Conservation (phyloP, 345 rosid species). For the Euphorbia tirucalli region DNA sequence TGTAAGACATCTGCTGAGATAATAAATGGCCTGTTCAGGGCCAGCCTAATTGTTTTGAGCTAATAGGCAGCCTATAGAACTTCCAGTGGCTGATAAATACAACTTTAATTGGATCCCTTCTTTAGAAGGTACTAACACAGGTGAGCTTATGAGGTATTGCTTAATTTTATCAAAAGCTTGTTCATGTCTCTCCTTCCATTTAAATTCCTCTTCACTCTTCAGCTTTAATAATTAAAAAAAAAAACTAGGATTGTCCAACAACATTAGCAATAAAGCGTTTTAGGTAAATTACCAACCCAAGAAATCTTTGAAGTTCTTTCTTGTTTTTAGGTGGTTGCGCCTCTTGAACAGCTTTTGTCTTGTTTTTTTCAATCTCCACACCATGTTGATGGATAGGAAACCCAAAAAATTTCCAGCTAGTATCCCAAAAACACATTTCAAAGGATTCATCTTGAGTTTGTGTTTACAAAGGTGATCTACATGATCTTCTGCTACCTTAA, state of each 20-base stretch:
- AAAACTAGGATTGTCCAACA: not conserved
- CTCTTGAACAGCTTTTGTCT: not conserved
- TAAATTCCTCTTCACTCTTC: too few relatives aligned
- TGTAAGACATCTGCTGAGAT: too few relatives aligned
- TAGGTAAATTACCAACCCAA: conserved; percentile 1
- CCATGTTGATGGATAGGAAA: conserved; percentile 1
- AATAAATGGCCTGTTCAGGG: too few relatives aligned
- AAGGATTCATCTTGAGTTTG: not conserved
- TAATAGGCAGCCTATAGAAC: too few relatives aligned
- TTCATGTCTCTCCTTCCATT: too few relatives aligned
- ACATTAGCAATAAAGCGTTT: not conserved
- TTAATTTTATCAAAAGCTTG: too few relatives aligned
- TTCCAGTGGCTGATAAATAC: too few relatives aligned
- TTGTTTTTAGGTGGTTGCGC: not conserved
- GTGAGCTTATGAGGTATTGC: too few relatives aligned
- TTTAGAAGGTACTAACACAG: too few relatives aligned
- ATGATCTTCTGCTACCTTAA: not conserved
- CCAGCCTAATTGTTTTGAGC: too few relatives aligned
- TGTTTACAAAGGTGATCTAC: not conserved
- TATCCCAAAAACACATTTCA: conserved; percentile 2
- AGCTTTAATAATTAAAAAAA: not conserved
- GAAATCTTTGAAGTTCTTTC: not conserved
- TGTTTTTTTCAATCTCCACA: not conserved
- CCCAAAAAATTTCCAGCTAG: not conserved
- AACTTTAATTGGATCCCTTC: too few relatives aligned